Conservation (phyloP, 441 rosid genomes). For the Pelargonium cotyledonis region DNA sequence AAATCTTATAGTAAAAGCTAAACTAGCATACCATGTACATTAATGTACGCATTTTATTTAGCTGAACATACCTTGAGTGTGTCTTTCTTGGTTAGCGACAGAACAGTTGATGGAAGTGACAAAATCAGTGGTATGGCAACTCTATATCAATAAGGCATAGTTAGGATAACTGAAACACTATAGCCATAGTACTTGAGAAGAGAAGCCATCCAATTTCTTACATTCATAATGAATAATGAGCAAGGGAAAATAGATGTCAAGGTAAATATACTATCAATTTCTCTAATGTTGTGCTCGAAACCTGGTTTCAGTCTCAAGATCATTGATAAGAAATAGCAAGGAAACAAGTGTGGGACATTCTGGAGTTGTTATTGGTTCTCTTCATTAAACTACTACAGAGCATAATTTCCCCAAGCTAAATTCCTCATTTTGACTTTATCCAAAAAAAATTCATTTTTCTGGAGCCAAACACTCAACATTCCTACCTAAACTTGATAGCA, state of each 20-base stretch:
- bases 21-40: neutral
- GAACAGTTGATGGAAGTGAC: constrained; percentile 72
- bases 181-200: neutral
- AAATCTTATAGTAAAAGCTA: neutral
- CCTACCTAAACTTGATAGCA: neutral
- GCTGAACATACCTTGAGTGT: constrained; percentile 49
- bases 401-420: neutral
- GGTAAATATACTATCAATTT: neutral
- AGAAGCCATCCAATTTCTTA: too few species aligned
- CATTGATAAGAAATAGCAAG: neutral
- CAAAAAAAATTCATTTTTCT: neutral
- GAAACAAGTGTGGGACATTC: neutral
- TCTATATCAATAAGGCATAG: constrained; percentile 37
- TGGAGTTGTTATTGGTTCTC: constrained; percentile 1
- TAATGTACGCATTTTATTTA: constrained; percentile 1
- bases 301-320: neutral
- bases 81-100: constrained; percentile 76
- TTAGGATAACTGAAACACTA: neutral
- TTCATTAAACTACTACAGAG: neutral
- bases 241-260: too few species aligned
- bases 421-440: neutral
- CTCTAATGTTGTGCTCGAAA: neutral
- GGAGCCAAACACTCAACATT: neutral
- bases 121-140: constrained; percentile 71
- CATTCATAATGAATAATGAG: too few species aligned